Evolutionary conservation across 805 yeast species (phyloP), one percentile per base, ranked within the genome.

Genomic region (Candida khao-thaluensis): DNA sequence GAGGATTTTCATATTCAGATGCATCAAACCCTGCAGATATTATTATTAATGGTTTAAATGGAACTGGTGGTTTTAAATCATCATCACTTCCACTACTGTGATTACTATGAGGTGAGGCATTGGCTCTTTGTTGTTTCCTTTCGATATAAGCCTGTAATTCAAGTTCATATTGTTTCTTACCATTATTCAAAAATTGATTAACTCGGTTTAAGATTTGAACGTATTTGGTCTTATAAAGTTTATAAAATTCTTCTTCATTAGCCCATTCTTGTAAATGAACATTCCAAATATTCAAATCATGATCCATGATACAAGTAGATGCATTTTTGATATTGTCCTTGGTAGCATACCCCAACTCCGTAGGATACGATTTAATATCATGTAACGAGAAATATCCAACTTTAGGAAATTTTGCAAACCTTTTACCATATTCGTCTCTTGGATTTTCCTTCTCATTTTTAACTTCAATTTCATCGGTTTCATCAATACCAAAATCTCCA

Each of bases 11-110:
- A 57, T 75, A 81, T 55, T 86, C 95, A 12, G 85, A 79, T 2
- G 93, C 95, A 62, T 86, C 95, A 56, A 86, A 87, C 2, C 95
- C 95, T 0, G 95, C 90, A 30, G 95, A 85, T 1, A 86, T 70
- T n/a, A 82, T 72, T 2, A 87, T 76, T 43, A 85, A 49, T 8
- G 75, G 72, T 43, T 65, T 66, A 50, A 64, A 67, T 1, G 64
- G 59, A 6, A 54, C 61, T 4, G 72, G 73, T 4, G 69, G 63
- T 2, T 34, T 36, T 8, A 30, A 3, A 36, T 43, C 16, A 69
- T 42, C 62, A 55, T 33, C 29, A 6, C 20, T n/a, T 4, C 62
- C 54, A 33, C 51, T 60, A 29, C 45, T 49, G 41, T 50, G 57
- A 30, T 59, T 44, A 41, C 59, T 27, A 15, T 27, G 30, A 12